Evolutionary conservation across 306 rosid genomes (phyloP).

Genomic region (Hylodesmum podocarpum): DNA sequence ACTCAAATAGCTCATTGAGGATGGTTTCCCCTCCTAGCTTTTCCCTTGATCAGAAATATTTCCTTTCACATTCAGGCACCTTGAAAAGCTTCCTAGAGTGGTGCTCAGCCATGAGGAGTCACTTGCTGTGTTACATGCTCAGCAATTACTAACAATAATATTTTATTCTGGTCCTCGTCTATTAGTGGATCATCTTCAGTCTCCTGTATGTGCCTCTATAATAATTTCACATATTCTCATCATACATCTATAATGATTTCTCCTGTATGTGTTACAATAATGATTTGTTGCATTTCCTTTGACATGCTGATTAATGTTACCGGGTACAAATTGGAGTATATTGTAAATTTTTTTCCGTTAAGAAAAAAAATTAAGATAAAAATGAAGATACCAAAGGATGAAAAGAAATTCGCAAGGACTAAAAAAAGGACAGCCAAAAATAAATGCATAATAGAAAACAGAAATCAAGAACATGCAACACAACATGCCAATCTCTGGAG

Average conservation of each 20-base stretch:
- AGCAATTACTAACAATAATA: conserved; percentile 65
- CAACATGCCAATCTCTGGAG: not conserved
- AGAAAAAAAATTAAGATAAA: not conserved
- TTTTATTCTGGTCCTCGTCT: conserved; percentile 89
- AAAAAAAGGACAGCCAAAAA: not conserved
- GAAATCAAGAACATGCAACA: not conserved
- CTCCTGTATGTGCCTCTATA: conserved; percentile 64
- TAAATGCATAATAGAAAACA: not conserved
- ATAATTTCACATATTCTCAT: conserved; percentile 20
- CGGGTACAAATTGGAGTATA: conserved; percentile 3
- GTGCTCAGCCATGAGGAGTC: conserved; percentile 83
- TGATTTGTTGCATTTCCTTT: not conserved
- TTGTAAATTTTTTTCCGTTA: not conserved
- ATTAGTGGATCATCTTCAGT: conserved; percentile 74
- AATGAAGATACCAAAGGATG: not conserved
- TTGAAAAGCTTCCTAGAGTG: conserved; percentile 87
- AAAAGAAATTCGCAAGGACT: not conserved
- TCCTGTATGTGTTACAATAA: not conserved
- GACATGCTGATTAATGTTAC: not conserved
- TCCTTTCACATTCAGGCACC: conserved; percentile 55
- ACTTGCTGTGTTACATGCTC: conserved; percentile 69
- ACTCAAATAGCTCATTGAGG: conserved; percentile 15
- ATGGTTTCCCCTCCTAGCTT: conserved; percentile 9
- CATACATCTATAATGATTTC: not conserved
- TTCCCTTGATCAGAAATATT: conserved; percentile 19